Evolutionary conservation across 768 basidiomycete genomes (phyloP).

Genomic region (Chalciporus sphaerocephalus): DNA sequence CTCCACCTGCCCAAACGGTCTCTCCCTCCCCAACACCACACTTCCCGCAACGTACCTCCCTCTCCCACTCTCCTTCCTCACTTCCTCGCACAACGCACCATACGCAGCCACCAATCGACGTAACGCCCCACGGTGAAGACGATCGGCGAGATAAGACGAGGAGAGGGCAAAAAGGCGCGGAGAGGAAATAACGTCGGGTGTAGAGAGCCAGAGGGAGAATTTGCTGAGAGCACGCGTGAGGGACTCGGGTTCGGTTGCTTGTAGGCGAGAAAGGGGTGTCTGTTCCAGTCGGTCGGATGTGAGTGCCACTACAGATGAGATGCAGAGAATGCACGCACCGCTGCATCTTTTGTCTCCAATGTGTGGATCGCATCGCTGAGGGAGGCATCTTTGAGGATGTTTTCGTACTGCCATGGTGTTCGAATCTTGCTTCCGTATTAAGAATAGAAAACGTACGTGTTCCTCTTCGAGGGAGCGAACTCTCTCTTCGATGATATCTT

Average conservation of each 20-base stretch:
- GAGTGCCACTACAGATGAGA: neutral
- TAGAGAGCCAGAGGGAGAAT: conserved; percentile 85
- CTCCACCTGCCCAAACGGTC: conserved; percentile 77
- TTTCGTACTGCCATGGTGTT: conserved; percentile 10
- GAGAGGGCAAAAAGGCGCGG: conserved; percentile 74
- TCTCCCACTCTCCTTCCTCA: conserved; percentile 57
- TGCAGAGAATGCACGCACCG: conserved; percentile 9
- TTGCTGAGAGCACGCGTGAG: conserved; percentile 58
- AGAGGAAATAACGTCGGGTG: conserved; percentile 74
- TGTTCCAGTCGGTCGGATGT: conserved; percentile 18
- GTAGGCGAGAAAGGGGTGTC: conserved; percentile 71
- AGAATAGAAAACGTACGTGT: conserved; percentile 56
- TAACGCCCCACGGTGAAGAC: conserved; percentile 76
- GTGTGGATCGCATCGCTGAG: conserved; percentile 24
- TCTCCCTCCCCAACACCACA: conserved; percentile 75
- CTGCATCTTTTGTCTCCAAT: conserved; percentile 20
- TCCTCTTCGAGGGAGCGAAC: conserved; percentile 68
- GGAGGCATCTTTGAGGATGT: conserved; percentile 27
- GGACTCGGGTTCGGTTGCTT: conserved; percentile 57
- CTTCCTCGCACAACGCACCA: conserved; percentile 66
- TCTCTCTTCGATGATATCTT: conserved; percentile 55
- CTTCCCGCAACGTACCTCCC: conserved; percentile 83
- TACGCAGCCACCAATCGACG: conserved; percentile 67
- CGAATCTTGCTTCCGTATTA: no score
- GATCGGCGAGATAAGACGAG: conserved; percentile 56